Conservation (phyloP, 1,139 yeast species). For the Zygosaccharomyces sapae region DNA sequence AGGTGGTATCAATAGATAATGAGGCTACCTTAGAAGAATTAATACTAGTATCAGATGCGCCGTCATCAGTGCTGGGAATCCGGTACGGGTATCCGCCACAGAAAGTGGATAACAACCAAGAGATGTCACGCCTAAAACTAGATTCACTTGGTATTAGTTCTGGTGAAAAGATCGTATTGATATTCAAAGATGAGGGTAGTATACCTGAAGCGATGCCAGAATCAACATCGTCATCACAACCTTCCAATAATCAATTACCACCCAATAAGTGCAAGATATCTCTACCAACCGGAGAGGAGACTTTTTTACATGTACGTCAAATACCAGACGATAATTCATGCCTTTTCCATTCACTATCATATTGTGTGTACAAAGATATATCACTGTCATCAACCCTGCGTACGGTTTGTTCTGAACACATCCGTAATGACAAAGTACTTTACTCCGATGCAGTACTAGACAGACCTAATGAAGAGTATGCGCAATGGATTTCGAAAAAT, state of each 20-base stretch:
- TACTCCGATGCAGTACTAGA: slow-evolving; percentile 63
- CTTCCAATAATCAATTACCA: slow-evolving; percentile 4
- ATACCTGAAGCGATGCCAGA: background rate
- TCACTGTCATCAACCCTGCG: slow-evolving; percentile 25
- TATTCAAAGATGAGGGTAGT: slow-evolving; percentile 34
- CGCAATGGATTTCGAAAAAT: slow-evolving; percentile 56
- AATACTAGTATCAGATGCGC: slow-evolving; percentile 15
- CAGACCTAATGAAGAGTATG: slow-evolving; percentile 47
- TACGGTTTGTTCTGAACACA: slow-evolving; percentile 30
- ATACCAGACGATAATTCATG: slow-evolving; percentile 82
- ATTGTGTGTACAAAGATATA: slow-evolving; percentile 44
- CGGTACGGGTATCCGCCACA: slow-evolving; percentile 63
- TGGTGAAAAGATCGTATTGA: slow-evolving; percentile 52
- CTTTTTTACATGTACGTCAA: slow-evolving; percentile 44
- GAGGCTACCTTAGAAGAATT: slow-evolving; percentile 25
- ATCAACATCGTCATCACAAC: background rate
- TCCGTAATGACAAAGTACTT: slow-evolving; percentile 42
- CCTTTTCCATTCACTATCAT: slow-evolving; percentile 64
- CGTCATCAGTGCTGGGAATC: slow-evolving; percentile 30
- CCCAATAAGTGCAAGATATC: slow-evolving; percentile 10
- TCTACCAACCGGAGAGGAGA: slow-evolving; percentile 11
- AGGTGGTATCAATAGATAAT: slow-evolving; percentile 29
- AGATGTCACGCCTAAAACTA: slow-evolving; percentile 25
- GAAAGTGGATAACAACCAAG: slow-evolving; percentile 36
- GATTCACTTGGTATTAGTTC: slow-evolving; percentile 45